Conservation (phyloP, 306 rosid species). For the Pueraria montana region DNA sequence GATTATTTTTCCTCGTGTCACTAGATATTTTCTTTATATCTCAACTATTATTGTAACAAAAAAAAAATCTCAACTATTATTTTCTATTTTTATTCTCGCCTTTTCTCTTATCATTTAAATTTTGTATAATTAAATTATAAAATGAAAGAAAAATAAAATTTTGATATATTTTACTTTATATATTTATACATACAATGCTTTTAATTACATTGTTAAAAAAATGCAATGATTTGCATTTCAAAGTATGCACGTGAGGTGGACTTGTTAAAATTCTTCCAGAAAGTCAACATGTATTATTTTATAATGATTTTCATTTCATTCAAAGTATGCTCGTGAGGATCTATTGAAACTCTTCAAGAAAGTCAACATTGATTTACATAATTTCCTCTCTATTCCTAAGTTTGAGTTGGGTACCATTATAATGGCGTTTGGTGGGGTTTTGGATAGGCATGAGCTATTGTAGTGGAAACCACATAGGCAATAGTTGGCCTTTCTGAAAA, state of each 20-base stretch:
- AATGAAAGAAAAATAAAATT: not conserved
- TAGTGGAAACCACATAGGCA: constrained; percentile 21
- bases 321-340: not conserved
- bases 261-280: not conserved
- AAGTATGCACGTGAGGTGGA: constrained; percentile 1
- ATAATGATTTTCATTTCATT: not conserved
- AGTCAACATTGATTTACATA: not conserved
- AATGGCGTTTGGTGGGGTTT: not conserved
- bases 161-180: not conserved
- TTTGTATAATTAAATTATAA: not conserved
- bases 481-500: not conserved
- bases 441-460: constrained; percentile 1
- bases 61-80: not conserved
- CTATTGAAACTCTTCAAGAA: not conserved
- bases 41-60: not conserved
- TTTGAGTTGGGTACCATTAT: not conserved
- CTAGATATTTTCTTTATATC: not conserved
- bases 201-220: too few species aligned
- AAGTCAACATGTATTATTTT: not conserved
- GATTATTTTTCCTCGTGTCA: not conserved
- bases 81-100: not conserved
- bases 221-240: not conserved
- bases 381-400: not conserved
- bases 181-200: not conserved
- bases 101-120: not conserved